Base-by-base conservation (phyloP, 345 rosid species). In the Triadica sebifera region DNA sequence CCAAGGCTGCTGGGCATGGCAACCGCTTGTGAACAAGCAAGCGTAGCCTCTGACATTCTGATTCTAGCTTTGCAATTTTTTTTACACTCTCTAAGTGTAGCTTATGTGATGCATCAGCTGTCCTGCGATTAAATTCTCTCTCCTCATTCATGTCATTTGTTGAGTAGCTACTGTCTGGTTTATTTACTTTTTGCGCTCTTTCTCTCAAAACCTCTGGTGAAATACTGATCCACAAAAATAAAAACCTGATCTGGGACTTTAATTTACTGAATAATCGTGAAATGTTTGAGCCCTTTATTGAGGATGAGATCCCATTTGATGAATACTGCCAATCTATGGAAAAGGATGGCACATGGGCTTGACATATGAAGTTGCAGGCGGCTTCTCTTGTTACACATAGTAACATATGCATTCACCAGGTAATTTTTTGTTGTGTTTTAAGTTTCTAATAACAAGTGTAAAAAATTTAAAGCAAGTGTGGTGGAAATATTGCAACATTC, bases 321-420 rank as follows among this genome's bases (percentile, higher is more conserved):
- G 97, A 94, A 62, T 94, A 94, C 64, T 89, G 95, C 73, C 86
- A 80, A 75, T 85, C 85, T 64, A 92, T 92, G 98, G 91, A 87
- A 60, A 83, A 83, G 38, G 98, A 94, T 83, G 97, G 97, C 47
- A 87, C 97, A 25, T 94, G 97, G 97, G 97, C 97, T 47, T 97
- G 98, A 68, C 91, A 94, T 81, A 91, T 94, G 95, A 97, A 94
- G 74, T 74, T 92, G 80, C 98, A 92, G 60, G 97, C 98, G 60
- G 91, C 95, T 82, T 94, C 98, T 76, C 97, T 92, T 75, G 97
- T 92, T 74, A 88, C 93, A 0, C 87, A 49, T 53, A 74, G 88
- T 84, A 94, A 94, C 77, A 89, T 89, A 61, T 94, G 97, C 85
- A 88, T 94, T 71, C 97, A 94, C 77, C 84, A 89, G 88, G 98